Conservation (phyloP, 768 basidiomycete species). For the Serendipita indica region DNA sequence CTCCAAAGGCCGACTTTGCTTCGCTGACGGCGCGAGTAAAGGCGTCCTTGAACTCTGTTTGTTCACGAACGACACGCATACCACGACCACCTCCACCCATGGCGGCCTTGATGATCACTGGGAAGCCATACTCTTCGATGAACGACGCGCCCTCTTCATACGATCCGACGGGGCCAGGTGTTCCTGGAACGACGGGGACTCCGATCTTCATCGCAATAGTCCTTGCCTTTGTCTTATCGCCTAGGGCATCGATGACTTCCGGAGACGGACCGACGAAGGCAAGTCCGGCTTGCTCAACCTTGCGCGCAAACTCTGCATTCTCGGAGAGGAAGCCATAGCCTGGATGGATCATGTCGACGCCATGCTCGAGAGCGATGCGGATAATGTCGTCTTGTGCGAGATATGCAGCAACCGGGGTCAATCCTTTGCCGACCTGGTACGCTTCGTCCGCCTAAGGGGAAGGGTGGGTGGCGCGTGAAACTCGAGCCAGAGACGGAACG, state of each 20-base stretch:
- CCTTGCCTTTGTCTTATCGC: slow-evolving; percentile 98
- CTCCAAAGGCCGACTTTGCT: slow-evolving; percentile 92
- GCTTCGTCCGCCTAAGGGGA: slow-evolving; percentile 78
- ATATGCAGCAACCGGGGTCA: slow-evolving; percentile 94
- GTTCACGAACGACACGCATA: slow-evolving; percentile 95
- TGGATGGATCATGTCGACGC: slow-evolving; percentile 99
- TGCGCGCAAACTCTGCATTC: slow-evolving; percentile 91
- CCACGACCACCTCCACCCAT: slow-evolving; percentile 98
- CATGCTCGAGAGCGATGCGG: slow-evolving; percentile 88
- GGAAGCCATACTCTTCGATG: slow-evolving; percentile 93
- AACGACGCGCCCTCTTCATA: slow-evolving; percentile 75
- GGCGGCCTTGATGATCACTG: slow-evolving; percentile 99
- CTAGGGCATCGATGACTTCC: slow-evolving; percentile 91
- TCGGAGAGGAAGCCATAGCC: slow-evolving; percentile 97
- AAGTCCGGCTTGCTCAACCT: slow-evolving; percentile 94
- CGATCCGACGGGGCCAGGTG: slow-evolving; percentile 76
- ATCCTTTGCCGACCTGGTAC: slow-evolving; percentile 91
- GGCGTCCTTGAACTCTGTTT: slow-evolving; percentile 74
- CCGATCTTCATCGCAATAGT: slow-evolving; percentile 45
- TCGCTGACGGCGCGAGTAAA: slow-evolving; percentile 91
- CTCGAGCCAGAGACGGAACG: background rate
- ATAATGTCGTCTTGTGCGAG: slow-evolving; percentile 97
- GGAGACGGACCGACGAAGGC: slow-evolving; percentile 94
- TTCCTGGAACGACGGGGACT: slow-evolving; percentile 95
- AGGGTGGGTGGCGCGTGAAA: slow-evolving; percentile 12